Evolutionary conservation across 1,139 yeast species (phyloP).

Genomic region (Pichia cactophila): DNA sequence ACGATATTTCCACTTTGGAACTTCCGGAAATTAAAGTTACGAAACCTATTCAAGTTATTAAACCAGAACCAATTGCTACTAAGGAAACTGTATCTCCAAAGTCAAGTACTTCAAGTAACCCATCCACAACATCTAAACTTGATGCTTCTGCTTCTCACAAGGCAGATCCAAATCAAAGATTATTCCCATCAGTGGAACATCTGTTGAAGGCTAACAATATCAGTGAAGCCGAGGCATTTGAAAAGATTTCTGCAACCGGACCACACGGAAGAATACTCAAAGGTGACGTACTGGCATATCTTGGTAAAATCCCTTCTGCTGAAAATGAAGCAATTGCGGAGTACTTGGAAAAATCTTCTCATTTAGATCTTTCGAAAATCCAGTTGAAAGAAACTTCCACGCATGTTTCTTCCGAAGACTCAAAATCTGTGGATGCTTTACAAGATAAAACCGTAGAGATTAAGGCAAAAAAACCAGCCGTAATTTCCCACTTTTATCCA

Average conservation of each 20-base stretch:
- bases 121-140: constrained; percentile 15
- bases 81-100: constrained; percentile 18
- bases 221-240: constrained; percentile 59
- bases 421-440: constrained; percentile 28
- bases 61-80: constrained; percentile 19
- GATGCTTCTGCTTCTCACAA: constrained; percentile 17
- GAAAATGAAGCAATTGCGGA: constrained; percentile 47
- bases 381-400: constrained; percentile 30
- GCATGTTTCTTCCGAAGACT: constrained; percentile 20
- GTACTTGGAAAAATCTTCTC: constrained; percentile 50
- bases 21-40: constrained; percentile 40
- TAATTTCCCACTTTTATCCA: constrained; percentile 8
- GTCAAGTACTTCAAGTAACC: not conserved
- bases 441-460: constrained; percentile 8
- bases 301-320: constrained; percentile 61
- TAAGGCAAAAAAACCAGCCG: constrained; percentile 13
- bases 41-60: constrained; percentile 16
- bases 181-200: constrained; percentile 75
- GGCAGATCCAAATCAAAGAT: constrained; percentile 58
- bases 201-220: constrained; percentile 57
- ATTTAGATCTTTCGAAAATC: constrained; percentile 72
- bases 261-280: constrained; percentile 80
- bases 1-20: constrained; percentile 60
- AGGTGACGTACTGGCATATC: constrained; percentile 83
- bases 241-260: constrained; percentile 75